phyloP scores from a whole-genome alignment of 2,329 filamentous ascomycete genomes.

The Sarocladiaceae sp. region DNA sequence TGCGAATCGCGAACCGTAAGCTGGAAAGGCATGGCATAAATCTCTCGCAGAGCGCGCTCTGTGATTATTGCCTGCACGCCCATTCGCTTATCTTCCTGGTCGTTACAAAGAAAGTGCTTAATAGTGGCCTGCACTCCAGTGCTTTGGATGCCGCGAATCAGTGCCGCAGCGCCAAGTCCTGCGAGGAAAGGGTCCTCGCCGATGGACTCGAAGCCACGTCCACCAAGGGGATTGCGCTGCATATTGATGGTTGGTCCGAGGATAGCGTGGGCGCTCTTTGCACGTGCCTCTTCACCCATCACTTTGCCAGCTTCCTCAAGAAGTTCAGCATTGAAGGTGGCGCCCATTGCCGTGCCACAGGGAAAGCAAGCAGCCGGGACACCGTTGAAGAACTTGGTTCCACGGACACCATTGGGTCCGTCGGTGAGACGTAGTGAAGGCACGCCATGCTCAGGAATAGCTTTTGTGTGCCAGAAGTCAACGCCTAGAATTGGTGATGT shows the following conservation, averaged over 20 bases:
- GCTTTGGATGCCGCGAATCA: conserved; percentile 52
- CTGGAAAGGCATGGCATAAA: conserved; percentile 56
- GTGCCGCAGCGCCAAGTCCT: conserved; percentile 48
- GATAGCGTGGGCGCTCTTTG: conserved; percentile 54
- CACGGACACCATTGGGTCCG: conserved; percentile 66
- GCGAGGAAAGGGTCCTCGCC: conserved; percentile 55
- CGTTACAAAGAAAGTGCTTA: conserved; percentile 60
- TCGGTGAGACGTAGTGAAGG: conserved; percentile 64
- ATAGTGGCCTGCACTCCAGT: conserved; percentile 52
- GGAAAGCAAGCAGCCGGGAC: conserved; percentile 57
- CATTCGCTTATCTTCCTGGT: conserved; percentile 57
- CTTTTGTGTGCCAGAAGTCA: conserved; percentile 67
- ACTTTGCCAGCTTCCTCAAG: conserved; percentile 45
- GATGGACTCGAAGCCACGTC: conserved; percentile 56
- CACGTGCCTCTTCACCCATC: conserved; percentile 50
- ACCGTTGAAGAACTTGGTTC: conserved; percentile 65
- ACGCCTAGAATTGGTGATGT: no score
- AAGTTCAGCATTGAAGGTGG: conserved; percentile 53
- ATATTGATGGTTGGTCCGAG: conserved; percentile 62
- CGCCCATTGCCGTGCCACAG: conserved; percentile 52
- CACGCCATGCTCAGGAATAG: conserved; percentile 55
- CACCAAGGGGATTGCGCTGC: conserved; percentile 55
- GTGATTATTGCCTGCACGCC: conserved; percentile 51
- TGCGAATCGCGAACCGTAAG: conserved; percentile 47
- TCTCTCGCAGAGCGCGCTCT: conserved; percentile 52